Evolutionary conservation across 2,329 filamentous ascomycete genomes (phyloP).

Genomic region (Hypoxylon sp.): DNA sequence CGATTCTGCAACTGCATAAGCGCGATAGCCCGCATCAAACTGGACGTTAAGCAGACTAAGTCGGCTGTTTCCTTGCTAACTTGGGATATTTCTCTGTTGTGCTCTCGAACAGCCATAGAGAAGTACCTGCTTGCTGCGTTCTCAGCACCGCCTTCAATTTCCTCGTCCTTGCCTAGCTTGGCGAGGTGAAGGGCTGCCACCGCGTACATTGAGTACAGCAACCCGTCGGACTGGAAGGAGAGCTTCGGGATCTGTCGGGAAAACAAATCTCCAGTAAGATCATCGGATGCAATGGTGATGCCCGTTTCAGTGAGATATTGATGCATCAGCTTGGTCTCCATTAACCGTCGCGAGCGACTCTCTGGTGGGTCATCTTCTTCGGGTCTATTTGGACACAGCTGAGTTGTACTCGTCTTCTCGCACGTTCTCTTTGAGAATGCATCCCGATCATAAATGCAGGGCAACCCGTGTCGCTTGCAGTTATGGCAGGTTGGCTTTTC

Average conservation of each 20-base stretch:
- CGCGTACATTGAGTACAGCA: slow-evolving; percentile 44
- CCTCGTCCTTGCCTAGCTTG: slow-evolving; percentile 26
- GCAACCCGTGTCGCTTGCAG: slow-evolving; percentile 39
- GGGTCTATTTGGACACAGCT: neutral
- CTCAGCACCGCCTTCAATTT: slow-evolving; percentile 19
- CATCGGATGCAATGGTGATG: slow-evolving; percentile 31
- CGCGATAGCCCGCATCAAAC: slow-evolving; percentile 27
- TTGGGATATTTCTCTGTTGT: slow-evolving; percentile 38
- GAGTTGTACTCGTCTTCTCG: slow-evolving; percentile 10
- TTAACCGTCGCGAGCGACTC: slow-evolving; percentile 30
- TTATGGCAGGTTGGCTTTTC: slow-evolving; percentile 44
- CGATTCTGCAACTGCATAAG: slow-evolving; percentile 31
- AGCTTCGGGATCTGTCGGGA: slow-evolving; percentile 24
- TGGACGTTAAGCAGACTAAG: slow-evolving; percentile 38
- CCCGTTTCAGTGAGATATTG: slow-evolving; percentile 41
- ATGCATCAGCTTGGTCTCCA: slow-evolving; percentile 41
- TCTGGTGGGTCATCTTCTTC: slow-evolving; percentile 41
- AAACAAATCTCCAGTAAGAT: slow-evolving; percentile 14
- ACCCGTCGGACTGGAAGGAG: slow-evolving; percentile 35
- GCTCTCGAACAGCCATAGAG: slow-evolving; percentile 44
- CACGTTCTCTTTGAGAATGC: slow-evolving; percentile 17
- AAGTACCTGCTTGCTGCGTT: slow-evolving; percentile 37
- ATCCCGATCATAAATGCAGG: slow-evolving; percentile 46
- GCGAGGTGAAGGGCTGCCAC: slow-evolving; percentile 39
- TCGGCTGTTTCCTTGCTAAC: slow-evolving; percentile 38